These are phyloP conservation scores for Cyberlindnera saturnus DNA, from an alignment of 805 yeast species.

Conservation along the genomic window DNA sequence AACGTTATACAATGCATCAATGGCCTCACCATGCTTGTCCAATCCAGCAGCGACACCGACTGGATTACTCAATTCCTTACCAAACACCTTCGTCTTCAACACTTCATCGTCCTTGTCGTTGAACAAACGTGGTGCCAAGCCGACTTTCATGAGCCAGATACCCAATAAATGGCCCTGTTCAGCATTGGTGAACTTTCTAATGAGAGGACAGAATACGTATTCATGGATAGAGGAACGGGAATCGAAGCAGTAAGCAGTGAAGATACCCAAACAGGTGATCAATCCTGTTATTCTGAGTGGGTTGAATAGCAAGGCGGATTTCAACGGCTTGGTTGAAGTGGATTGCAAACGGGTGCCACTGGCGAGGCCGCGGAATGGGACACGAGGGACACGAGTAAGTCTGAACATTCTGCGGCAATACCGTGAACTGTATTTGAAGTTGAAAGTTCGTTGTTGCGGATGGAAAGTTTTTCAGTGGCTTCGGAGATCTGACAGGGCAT, in stretches of 20 bases:
- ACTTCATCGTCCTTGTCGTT: slow-evolving; percentile 46
- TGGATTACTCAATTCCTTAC: slow-evolving; percentile 61
- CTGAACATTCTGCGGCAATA: neutral
- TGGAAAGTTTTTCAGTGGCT: too few relatives aligned
- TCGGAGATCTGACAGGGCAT: too few relatives aligned
- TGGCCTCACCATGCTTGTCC: slow-evolving; percentile 89
- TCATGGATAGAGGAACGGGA: slow-evolving; percentile 82
- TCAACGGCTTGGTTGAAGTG: neutral
- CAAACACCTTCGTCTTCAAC: slow-evolving; percentile 60
- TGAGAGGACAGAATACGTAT: slow-evolving; percentile 70
- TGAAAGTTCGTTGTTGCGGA: too few relatives aligned
- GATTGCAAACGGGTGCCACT: neutral
- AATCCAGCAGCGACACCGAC: slow-evolving; percentile 94
- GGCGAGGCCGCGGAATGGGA: neutral
- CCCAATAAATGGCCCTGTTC: slow-evolving; percentile 82
- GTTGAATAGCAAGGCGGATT: slow-evolving; percentile 1
- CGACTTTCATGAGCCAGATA: slow-evolving; percentile 59
- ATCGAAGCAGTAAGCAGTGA: slow-evolving; percentile 55
- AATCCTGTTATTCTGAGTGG: slow-evolving; percentile 3
- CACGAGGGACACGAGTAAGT: neutral
- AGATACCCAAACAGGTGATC: slow-evolving; percentile 25
- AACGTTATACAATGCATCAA: slow-evolving; percentile 67
- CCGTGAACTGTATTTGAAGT: too few relatives aligned
- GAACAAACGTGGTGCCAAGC: slow-evolving; percentile 56
- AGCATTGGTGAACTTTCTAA: slow-evolving; percentile 68